Evolutionary conservation across 345 rosid genomes (phyloP), one percentile per base, ranked within the genome.

Genomic region (Corymbia maculata): DNA sequence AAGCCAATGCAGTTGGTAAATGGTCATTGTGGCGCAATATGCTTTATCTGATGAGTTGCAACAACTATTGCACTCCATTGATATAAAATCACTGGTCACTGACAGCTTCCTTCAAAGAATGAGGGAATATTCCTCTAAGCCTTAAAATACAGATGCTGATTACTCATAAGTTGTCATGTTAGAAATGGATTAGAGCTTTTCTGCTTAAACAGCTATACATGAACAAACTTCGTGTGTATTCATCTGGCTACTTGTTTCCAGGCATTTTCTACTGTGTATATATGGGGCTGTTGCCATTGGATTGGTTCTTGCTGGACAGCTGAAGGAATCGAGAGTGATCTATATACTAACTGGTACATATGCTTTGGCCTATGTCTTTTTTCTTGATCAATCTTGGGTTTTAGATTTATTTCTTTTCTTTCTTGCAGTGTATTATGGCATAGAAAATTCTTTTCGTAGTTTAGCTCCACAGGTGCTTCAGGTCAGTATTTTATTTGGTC

Each of bases 251-350:
- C 50, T 24, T 85, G 42, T 88, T 88, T 87, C 86, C 95, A 96
- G 98, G 98, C 99, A 96, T 93, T 95, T 94, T 61, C 91, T 94
- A 92, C 92, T 94, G 85, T 95, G 98, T 92, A 57, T 94, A 26
- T 96, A 97, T 87, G 99, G 98, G 88, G 90, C 94, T 86, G 70
- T 95, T 87, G 95, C 94, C 85, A 89, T 96, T 61, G 99, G 92
- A 16, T 93, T 97, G 92, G 85, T 98, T 90, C 97, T 98, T 87
- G 97, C 96, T 14, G 96, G 97, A 55, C 90, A 93, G 88, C 87
- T 96, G 89, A 95, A 94, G 93, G 96, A 96, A 90, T 85, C 93
- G 85, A 92, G 80, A 89, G 89, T 96, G 88, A 89, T 93, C 36
- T 87, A 95, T 90, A 90, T 94, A 88, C 91, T 94, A 59, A 95